phyloP scores from a whole-genome alignment of 768 basidiomycete species.

The Russula foetens region DNA sequence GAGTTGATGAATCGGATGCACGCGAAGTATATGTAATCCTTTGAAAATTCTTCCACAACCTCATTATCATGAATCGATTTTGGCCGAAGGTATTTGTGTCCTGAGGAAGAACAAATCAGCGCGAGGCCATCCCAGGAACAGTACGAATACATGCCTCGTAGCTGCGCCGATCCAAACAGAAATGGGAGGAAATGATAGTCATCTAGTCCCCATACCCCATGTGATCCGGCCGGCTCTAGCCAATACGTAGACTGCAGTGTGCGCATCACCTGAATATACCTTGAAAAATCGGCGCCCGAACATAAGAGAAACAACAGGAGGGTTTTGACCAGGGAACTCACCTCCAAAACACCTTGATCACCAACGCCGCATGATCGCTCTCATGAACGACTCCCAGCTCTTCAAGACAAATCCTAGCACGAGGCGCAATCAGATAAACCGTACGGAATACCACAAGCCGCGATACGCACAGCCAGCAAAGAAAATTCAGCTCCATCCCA shows the following conservation, averaged over 20 bases:
- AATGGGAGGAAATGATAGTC: constrained; percentile 97
- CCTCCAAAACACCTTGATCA: constrained; percentile 87
- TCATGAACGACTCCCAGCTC: constrained; percentile 55
- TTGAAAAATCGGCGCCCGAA: constrained; percentile 14
- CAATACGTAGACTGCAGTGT: constrained; percentile 88
- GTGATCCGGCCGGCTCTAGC: constrained; percentile 98
- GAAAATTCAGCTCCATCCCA: constrained; percentile 97
- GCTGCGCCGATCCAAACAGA: constrained; percentile 76
- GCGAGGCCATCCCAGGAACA: not conserved
- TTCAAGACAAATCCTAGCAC: constrained; percentile 69
- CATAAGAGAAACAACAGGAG: not conserved
- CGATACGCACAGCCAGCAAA: constrained; percentile 83
- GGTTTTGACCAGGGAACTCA: constrained; percentile 20
- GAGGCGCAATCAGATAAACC: not conserved
- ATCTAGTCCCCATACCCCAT: constrained; percentile 96
- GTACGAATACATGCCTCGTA: constrained; percentile 37
- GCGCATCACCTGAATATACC: constrained; percentile 77
- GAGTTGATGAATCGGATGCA: constrained; percentile 96
- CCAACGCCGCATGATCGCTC: constrained; percentile 66
- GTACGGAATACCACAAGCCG: not conserved
- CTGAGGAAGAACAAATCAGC: not conserved
- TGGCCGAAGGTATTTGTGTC: constrained; percentile 84
- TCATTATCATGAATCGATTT: constrained; percentile 91
- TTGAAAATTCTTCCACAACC: constrained; percentile 84
- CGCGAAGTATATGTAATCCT: constrained; percentile 94